Conservation (phyloP, 2,329 filamentous ascomycete genomes). For the Cryphonectria nitschkei region DNA sequence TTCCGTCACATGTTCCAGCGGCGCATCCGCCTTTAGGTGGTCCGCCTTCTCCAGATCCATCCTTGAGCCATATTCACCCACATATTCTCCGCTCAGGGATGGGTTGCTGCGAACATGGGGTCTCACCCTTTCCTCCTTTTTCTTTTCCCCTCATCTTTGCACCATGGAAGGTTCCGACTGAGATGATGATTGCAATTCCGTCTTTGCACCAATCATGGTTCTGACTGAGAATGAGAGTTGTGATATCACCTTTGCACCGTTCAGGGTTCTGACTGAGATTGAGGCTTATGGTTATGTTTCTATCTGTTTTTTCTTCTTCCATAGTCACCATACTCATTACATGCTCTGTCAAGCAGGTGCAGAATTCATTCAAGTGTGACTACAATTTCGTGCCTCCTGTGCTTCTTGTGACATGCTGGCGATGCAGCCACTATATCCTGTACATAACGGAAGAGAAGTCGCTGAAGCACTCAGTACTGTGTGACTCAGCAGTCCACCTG, state of each 20-base stretch:
- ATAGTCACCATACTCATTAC: not conserved
- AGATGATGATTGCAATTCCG: not conserved
- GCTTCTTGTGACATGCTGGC: not conserved
- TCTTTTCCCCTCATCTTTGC: not conserved
- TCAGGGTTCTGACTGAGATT: not conserved
- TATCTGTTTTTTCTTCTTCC: not conserved
- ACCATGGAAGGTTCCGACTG: not conserved
- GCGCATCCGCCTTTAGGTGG: not conserved
- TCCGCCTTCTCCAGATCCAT: not conserved
- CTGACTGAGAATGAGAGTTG: not conserved
- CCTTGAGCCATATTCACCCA: not conserved
- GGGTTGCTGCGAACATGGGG: not conserved
- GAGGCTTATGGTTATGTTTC: not conserved
- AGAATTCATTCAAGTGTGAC: not conserved
- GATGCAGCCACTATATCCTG: not conserved
- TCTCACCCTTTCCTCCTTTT: too few relatives aligned
- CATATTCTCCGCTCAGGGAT: not conserved
- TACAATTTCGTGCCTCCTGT: not conserved
- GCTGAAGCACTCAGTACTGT: too few relatives aligned
- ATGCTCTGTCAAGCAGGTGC: not conserved
- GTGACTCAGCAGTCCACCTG: too few relatives aligned
- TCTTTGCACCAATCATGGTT: not conserved
- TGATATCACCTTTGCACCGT: not conserved
- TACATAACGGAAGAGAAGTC: not conserved
- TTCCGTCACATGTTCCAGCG: not conserved